Evolutionary conservation across 1,284 basidiomycete species (phyloP), one percentile per base, ranked within the genome.

Genomic region (Puccinia sorghi): DNA sequence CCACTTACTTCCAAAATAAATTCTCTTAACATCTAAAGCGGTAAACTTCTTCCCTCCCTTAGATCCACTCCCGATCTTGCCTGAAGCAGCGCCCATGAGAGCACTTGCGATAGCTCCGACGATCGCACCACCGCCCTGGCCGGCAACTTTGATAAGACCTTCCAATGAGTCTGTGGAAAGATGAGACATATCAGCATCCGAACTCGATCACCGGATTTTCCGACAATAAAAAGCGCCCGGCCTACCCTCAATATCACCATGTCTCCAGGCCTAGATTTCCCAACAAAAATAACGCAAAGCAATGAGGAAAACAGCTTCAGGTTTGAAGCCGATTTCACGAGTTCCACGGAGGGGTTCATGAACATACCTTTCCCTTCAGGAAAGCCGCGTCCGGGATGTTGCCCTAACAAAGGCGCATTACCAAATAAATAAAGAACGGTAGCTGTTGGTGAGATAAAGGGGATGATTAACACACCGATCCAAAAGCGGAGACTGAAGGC

Each of bases 1-100:
- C 20, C 82, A 80, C 82, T 82, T 82, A 70, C 83, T 84, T 54
- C 83, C 83, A 61, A 84, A 83, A 80, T 84, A 84, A 79, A 82
- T 81, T 37, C 82, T 80, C 80, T 84, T 84, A 80, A 84, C 82
- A 78, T 83, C 83, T 27, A 84, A 80, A 20, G 82, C 82, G 22
- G 81, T 77, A 54, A 83, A 84, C 80, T 84, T 84, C 81, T 79
- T 80, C 32, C 82, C 79, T 27, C 80, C 64, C 8, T 76, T 73
- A 17, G 80, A 80, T 32, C 50, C 63, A 39, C 63, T 6, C 5
- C 73, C 73, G 17, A 54, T 25, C 37, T 52, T 56, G 63, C 73
- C 63, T 22, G 73, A 66, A 43, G 59, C 73, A 43, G 63, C 27
- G 37, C 61, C 63, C 39, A 76, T n/a, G 50, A 76, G 63, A 46